phyloP scores from a whole-genome alignment of 305 asterid species.

The Solanum chacoense region DNA sequence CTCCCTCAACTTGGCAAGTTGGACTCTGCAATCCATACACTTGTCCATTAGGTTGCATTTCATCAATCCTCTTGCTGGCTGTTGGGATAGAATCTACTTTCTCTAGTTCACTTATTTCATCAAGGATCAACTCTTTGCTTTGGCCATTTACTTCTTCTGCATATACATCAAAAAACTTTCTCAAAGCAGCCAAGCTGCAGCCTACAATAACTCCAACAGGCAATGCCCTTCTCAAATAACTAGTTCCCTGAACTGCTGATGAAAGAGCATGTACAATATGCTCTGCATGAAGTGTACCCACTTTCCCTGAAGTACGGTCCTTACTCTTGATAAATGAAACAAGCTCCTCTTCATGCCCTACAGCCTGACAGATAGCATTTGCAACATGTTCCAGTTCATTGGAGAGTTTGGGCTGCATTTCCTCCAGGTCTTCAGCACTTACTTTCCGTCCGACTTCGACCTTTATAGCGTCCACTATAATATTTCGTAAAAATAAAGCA shows the following conservation, averaged over 20 bases:
- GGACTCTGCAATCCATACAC: constrained; percentile 13
- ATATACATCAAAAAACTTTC: constrained; percentile 52
- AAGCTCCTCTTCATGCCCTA: constrained; percentile 24
- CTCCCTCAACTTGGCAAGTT: constrained; percentile 20
- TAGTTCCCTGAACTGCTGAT: constrained; percentile 58
- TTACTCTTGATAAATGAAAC: constrained; percentile 4
- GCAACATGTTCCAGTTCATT: constrained; percentile 65
- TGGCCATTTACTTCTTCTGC: constrained; percentile 28
- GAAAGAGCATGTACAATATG: constrained; percentile 46
- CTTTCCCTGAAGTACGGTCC: constrained; percentile 23
- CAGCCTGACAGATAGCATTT: constrained; percentile 51
- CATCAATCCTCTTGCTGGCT: constrained; percentile 17
- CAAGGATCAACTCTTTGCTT: constrained; percentile 18
- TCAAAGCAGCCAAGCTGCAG: constrained; percentile 65
- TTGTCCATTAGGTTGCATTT: constrained; percentile 8
- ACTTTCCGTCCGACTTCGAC: constrained; percentile 69
- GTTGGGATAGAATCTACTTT: constrained; percentile 19
- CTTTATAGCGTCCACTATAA: constrained; percentile 48
- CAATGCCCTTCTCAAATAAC: constrained; percentile 46
- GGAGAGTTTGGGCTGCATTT: constrained; percentile 51
- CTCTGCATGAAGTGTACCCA: constrained; percentile 48
- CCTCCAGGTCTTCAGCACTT: constrained; percentile 39
- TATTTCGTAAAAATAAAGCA: constrained; percentile 30
- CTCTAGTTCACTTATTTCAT: constrained; percentile 17
- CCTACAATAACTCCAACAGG: constrained; percentile 91